phyloP scores from a whole-genome alignment of 192 early-diverging fungal species.

The Coemansia sp. region DNA sequence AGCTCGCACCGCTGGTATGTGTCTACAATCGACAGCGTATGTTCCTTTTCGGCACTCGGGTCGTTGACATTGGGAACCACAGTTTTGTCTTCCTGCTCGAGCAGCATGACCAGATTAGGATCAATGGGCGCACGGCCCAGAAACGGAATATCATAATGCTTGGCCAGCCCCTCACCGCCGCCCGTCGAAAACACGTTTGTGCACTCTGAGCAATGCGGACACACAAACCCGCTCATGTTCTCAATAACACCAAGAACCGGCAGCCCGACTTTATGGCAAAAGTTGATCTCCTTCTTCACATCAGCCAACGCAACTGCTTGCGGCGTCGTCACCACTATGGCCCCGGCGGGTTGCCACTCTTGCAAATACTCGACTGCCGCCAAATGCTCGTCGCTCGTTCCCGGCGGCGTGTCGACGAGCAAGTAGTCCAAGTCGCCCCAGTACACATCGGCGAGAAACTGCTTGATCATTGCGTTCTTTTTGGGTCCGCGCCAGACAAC shows the following conservation, averaged over 20 bases:
- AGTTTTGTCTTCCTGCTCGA: constrained; percentile 60
- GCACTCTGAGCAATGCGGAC: constrained; percentile 79
- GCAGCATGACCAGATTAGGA: constrained; percentile 68
- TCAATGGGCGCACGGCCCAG: constrained; percentile 92
- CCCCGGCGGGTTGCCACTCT: constrained; percentile 76
- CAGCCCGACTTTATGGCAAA: constrained; percentile 88
- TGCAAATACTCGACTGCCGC: constrained; percentile 89
- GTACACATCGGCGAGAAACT: constrained; percentile 93
- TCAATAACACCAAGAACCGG: constrained; percentile 91
- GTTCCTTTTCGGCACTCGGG: constrained; percentile 20
- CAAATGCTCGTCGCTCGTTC: constrained; percentile 97
- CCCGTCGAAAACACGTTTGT: constrained; percentile 92
- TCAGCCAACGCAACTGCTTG: constrained; percentile 85
- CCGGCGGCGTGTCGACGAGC: constrained; percentile 95
- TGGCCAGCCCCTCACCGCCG: constrained; percentile 87
- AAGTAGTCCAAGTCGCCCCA: constrained; percentile 97
- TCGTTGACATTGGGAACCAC: constrained; percentile 47
- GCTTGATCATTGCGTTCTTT: constrained; percentile 98
- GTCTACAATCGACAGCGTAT: constrained; percentile 46
- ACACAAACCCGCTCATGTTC: constrained; percentile 98
- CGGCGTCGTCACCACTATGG: constrained; percentile 95
- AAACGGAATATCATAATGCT: constrained; percentile 81
- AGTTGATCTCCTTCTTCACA: constrained; percentile 98
- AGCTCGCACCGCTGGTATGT: constrained; percentile 54
- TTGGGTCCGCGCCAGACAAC: constrained; percentile 99